phyloP scores from a whole-genome alignment of 2,329 filamentous ascomycete species.

The Claviceps pazoutovae region DNA sequence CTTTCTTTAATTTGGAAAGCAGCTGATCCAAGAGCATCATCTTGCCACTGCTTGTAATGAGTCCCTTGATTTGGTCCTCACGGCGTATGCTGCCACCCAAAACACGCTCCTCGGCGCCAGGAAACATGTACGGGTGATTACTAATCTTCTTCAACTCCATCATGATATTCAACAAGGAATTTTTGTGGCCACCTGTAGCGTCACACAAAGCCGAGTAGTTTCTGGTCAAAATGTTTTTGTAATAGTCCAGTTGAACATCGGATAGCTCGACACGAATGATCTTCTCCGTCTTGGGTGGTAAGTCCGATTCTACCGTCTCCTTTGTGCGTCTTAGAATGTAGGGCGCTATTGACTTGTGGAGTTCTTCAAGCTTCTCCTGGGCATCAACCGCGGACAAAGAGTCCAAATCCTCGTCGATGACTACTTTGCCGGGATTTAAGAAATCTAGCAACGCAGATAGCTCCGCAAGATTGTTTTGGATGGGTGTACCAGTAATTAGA shows the following conservation, averaged over 20 bases:
- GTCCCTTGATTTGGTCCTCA: conserved; percentile 79
- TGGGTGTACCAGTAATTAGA: conserved; percentile 90
- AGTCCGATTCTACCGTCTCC: conserved; percentile 89
- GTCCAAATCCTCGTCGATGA: conserved; percentile 86
- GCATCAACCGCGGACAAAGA: conserved; percentile 62
- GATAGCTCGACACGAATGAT: conserved; percentile 96
- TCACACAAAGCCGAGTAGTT: conserved; percentile 93
- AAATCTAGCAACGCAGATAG: conserved; percentile 90
- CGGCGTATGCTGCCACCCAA: conserved; percentile 65
- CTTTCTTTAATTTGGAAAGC: conserved; percentile 82
- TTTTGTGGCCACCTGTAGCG: conserved; percentile 79
- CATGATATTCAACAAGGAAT: conserved; percentile 93
- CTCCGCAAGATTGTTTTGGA: conserved; percentile 93
- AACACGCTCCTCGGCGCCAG: conserved; percentile 81
- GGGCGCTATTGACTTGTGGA: conserved; percentile 78
- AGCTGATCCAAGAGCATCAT: conserved; percentile 98
- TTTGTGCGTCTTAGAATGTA: conserved; percentile 94
- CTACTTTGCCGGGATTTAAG: conserved; percentile 83
- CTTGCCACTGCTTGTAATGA: conserved; percentile 96
- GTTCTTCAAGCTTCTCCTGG: conserved; percentile 70
- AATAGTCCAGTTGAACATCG: conserved; percentile 92
- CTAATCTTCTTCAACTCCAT: conserved; percentile 99
- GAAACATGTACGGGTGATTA: conserved; percentile 97
- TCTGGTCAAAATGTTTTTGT: conserved; percentile 94
- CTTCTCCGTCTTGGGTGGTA: conserved; percentile 95